Base-by-base conservation (phyloP, 352 stramenopile genomes). In the Globisporangium splendens region DNA sequence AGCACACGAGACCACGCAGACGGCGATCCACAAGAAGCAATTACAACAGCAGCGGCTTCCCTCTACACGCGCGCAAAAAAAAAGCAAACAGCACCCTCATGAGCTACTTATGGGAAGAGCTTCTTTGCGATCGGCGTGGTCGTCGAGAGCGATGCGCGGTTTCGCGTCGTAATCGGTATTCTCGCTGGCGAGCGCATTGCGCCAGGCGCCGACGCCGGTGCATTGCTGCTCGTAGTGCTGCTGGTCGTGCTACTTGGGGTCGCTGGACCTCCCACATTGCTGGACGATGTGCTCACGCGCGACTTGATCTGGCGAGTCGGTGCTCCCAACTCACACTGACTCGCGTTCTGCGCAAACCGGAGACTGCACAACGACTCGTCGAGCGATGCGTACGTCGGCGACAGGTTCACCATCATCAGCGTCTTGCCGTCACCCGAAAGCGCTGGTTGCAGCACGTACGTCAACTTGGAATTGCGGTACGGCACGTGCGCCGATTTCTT, bases 341-440 rank as follows among this genome's bases (percentile, higher is more conserved):
- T 99, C 49, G 99, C 96, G 65, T 97, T 92, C 42, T 93, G 75
- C 8, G 97, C 98, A 73, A 99, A 99, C 48, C 97, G 86, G 31
- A 99, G 86, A 58, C 95, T 99, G 76, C 97, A 99, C 6, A 99
- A 70, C 66, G 95, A 98, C 76, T 99, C 98, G 64, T 97, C 87
- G 38, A 97, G 78, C 56, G 95, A 98, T 46, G 86, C 77, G 28
- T 90, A 82, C 18, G 96, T 99, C 3, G 98, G 97, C 65, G 93
- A 98, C 24, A 99, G 72, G 70, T 99, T 99, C 43, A 99, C 97
- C 85, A 99, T 98, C 97, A 99, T 99, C 42, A 99, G 81, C 61
- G 97, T 98, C 80, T 99, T 99, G 43, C 97, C 97, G 76, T 99
- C 96, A 11, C 97, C 97, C 61, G 95, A 98, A 7, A 99, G 87